Conservation (phyloP, 768 basidiomycete genomes). For the Mycena maculata region DNA sequence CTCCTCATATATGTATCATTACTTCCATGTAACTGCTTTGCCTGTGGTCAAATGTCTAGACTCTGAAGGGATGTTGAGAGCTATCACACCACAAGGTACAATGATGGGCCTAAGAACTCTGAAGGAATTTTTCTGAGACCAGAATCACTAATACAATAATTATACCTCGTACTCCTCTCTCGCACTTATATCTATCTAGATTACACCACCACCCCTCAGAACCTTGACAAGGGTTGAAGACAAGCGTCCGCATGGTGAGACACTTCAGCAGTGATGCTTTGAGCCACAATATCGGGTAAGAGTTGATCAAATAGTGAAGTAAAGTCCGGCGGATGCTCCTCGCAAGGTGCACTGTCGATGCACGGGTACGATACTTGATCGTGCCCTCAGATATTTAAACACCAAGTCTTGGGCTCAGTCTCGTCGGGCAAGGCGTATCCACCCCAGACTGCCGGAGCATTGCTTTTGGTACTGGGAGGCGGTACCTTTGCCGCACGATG, state of each 20-base stretch:
- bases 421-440: background rate
- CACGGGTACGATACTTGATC: background rate
- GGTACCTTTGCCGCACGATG: background rate
- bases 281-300: background rate
- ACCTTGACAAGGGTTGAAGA: background rate
- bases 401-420: background rate
- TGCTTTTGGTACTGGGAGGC: background rate
- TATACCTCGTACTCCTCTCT: too few species aligned
- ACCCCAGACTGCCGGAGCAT: background rate
- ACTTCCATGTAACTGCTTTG: too few species aligned
- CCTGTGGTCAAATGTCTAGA: too few species aligned
- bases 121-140: too few species aligned
- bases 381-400: slow-evolving; percentile 3
- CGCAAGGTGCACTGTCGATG: background rate
- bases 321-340: background rate
- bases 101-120: too few species aligned
- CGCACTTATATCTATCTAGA: too few species aligned
- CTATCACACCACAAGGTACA: too few species aligned
- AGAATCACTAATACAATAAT: too few species aligned
- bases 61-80: too few species aligned
- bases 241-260: background rate
- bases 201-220: too few species aligned
- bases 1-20: too few species aligned
- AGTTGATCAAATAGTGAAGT: background rate
- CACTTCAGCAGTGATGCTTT: background rate